These are phyloP conservation scores for Russula ochroleuca DNA, from an alignment of 768 basidiomycete species.

Conservation along the genomic window DNA sequence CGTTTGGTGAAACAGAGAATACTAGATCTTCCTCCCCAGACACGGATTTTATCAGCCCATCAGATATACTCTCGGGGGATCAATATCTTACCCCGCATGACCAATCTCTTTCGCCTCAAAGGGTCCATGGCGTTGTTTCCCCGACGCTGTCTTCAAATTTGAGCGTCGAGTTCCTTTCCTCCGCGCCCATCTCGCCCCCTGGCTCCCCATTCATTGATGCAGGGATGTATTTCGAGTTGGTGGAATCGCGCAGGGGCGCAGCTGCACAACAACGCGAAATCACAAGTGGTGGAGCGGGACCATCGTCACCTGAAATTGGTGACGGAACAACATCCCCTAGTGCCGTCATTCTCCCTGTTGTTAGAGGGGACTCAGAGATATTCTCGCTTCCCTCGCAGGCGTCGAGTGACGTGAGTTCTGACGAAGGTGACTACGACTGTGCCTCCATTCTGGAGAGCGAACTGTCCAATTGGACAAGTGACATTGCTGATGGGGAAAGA, in stretches of 20 bases:
- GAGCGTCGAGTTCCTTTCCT: conserved; percentile 18
- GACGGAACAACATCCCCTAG: neutral
- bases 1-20: neutral
- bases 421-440: conserved; percentile 23
- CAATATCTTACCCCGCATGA: conserved; percentile 9
- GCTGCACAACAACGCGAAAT: conserved; percentile 7
- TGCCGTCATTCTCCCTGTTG: neutral
- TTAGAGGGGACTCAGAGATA: conserved; percentile 15
- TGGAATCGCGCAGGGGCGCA: neutral
- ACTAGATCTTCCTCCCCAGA: neutral
- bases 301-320: neutral
- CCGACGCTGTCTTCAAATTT: conserved; percentile 16
- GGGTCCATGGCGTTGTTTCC: neutral
- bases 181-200: conserved; percentile 21
- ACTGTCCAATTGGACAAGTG: conserved; percentile 19
- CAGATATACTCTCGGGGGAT: conserved; percentile 3
- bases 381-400: conserved; percentile 23
- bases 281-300: neutral
- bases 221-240: conserved; percentile 2
- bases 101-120: conserved; percentile 2
- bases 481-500: conserved; percentile 12
- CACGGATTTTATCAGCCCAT: conserved; percentile 5
- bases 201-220: conserved; percentile 14
- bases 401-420: conserved; percentile 20
- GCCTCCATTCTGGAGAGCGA: conserved; percentile 22